Conservation (phyloP, 768 basidiomycete genomes). For the Naganishia randhawae region DNA sequence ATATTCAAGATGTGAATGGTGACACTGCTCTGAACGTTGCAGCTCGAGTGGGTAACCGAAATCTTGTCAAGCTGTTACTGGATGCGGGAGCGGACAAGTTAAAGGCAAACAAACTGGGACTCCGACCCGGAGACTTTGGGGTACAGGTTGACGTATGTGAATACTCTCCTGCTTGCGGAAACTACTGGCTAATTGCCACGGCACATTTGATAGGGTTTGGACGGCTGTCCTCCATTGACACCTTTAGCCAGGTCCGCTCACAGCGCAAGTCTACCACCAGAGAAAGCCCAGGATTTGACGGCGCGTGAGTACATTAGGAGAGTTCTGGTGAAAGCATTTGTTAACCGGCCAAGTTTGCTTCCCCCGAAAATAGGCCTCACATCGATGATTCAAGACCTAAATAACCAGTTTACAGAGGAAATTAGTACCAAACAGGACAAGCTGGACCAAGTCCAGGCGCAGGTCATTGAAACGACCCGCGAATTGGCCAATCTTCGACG, state of each 20-base stretch:
- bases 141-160: constrained; percentile 76
- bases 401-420: constrained; percentile 74
- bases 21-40: constrained; percentile 95
- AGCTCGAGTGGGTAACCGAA: constrained; percentile 84
- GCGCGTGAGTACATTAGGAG: constrained; percentile 7
- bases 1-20: constrained; percentile 89
- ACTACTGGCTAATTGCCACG: background rate
- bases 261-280: constrained; percentile 13
- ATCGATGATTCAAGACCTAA: constrained; percentile 72
- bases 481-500: constrained; percentile 86
- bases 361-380: constrained; percentile 67
- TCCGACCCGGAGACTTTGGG: constrained; percentile 91
- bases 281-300: constrained; percentile 26
- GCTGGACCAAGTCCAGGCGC: constrained; percentile 79
- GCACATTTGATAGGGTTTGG: constrained; percentile 1
- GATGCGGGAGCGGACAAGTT: constrained; percentile 89
- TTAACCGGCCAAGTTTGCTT: constrained; percentile 2
- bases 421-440: constrained; percentile 79
- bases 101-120: constrained; percentile 84
- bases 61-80: constrained; percentile 75
- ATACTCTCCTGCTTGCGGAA: background rate
- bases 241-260: constrained; percentile 6
- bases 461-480: constrained; percentile 82
- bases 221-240: constrained; percentile 14
- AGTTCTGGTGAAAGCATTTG: background rate